These are phyloP conservation scores for Urostyla sp. DNA, from an alignment of 73 alveolate species.

Conservation along the genomic window DNA sequence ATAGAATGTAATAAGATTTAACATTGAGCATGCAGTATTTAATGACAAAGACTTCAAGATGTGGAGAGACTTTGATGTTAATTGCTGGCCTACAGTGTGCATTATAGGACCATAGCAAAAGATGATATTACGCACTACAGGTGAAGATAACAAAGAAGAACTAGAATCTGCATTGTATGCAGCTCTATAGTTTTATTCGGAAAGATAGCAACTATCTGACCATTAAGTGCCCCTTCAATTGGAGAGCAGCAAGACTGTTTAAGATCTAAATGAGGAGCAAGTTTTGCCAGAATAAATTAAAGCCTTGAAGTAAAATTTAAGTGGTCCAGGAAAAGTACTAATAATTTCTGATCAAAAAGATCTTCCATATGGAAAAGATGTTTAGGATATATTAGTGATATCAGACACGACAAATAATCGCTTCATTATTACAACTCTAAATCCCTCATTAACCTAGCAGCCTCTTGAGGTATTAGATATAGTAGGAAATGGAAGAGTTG, in stretches of 20 bases:
- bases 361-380: constrained; percentile 34
- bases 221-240: neutral
- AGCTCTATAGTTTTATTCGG: constrained; percentile 31
- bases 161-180: constrained; percentile 31
- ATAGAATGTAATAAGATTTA: constrained; percentile 53
- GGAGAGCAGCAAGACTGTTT: neutral
- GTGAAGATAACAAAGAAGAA: constrained; percentile 57
- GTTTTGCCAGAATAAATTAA: constrained; percentile 28
- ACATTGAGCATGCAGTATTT: constrained; percentile 57
- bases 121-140: constrained; percentile 18
- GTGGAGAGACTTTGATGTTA: constrained; percentile 39
- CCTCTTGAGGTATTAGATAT: constrained; percentile 52
- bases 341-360: constrained; percentile 9
- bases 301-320: constrained; percentile 33
- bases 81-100: constrained; percentile 58
- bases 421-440: constrained; percentile 6
- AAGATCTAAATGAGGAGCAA: neutral
- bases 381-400: constrained; percentile 39
- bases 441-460: constrained; percentile 1
- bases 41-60: constrained; percentile 48
- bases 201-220: neutral
- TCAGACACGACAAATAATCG: constrained; percentile 57
- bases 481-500: constrained; percentile 57
- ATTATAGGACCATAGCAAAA: constrained; percentile 43
- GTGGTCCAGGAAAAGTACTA: constrained; percentile 42